Percentiles rank a stretch among this genome's conserved stretches.
phyloP scores from a whole-genome alignment of 2,329 filamentous ascomycete species.

The Laburnicola sp. region DNA sequence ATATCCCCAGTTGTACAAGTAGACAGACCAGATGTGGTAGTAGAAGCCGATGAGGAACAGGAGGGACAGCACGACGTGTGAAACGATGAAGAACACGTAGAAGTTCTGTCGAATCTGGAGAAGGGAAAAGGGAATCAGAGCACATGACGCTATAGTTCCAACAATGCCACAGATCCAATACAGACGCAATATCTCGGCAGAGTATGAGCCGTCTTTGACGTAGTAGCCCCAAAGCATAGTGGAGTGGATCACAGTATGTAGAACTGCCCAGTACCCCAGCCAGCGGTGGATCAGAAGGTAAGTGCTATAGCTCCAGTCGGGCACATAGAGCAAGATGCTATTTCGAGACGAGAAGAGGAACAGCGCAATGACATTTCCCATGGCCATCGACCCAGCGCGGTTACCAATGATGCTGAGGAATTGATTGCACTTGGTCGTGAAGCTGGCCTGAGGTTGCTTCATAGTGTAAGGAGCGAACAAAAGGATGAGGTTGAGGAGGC shows the following conservation, averaged over 20 bases:
- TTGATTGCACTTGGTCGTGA: constrained; percentile 47
- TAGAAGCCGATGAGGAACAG: constrained; percentile 34
- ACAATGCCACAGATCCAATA: constrained; percentile 46
- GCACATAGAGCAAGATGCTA: constrained; percentile 41
- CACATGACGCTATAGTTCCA: too few relatives aligned
- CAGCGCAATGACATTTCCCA: constrained; percentile 30
- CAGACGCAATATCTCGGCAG: constrained; percentile 16
- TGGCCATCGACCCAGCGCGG: constrained; percentile 35
- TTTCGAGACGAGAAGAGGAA: constrained; percentile 41
- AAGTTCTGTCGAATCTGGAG: constrained; percentile 27
- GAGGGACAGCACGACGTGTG: constrained; percentile 29
- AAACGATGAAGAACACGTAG: constrained; percentile 41
- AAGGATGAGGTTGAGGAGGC: constrained; percentile 15
- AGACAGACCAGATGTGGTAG: constrained; percentile 42
- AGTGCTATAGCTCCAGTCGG: constrained; percentile 43
- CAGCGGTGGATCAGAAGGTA: constrained; percentile 42
- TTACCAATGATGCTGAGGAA: constrained; percentile 43
- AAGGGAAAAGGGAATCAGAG: constrained; percentile 25
- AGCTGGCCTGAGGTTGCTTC: constrained; percentile 7
- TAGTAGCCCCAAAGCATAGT: constrained; percentile 20
- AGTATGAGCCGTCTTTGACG: constrained; percentile 17
- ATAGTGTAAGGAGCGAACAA: constrained; percentile 10
- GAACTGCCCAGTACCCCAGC: constrained; percentile 20
- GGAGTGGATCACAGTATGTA: constrained; percentile 21
- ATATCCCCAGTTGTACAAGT: constrained; percentile 39